Conservation (phyloP, 2,329 filamentous ascomycete species). For the Aspergillus chevalieri region DNA sequence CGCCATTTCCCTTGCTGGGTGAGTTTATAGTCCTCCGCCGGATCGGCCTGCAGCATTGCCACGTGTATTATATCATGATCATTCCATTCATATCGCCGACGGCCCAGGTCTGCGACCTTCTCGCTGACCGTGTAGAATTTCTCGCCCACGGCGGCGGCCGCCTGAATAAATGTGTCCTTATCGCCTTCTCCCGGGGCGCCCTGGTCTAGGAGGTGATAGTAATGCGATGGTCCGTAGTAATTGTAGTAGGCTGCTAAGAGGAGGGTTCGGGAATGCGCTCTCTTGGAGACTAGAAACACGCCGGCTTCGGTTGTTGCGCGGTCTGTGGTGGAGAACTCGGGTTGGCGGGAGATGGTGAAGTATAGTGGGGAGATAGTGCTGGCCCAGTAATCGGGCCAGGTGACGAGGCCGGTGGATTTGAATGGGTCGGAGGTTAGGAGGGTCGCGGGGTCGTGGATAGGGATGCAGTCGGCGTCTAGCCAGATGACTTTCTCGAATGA, state of each 20-base stretch:
- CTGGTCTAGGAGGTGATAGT: constrained; percentile 25
- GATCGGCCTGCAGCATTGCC: constrained; percentile 23
- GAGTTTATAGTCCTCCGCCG: constrained; percentile 23
- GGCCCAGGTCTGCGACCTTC: constrained; percentile 13
- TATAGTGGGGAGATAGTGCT: constrained; percentile 33
- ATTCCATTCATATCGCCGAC: constrained; percentile 6
- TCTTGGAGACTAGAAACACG: constrained; percentile 28
- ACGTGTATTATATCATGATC: constrained; percentile 9
- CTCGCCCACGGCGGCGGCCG: constrained; percentile 16
- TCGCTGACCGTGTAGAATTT: constrained; percentile 22
- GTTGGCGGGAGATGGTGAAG: constrained; percentile 35
- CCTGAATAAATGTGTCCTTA: constrained; percentile 25
- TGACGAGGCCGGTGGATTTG: constrained; percentile 45
- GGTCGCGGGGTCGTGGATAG: constrained; percentile 34
- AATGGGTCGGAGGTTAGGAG: constrained; percentile 48
- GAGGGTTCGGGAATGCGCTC: constrained; percentile 24
- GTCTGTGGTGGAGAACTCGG: constrained; percentile 21
- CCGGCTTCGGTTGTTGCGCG: constrained; percentile 31
- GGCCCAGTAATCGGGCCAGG: constrained; percentile 51
- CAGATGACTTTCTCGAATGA: constrained; percentile 52
- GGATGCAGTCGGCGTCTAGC: constrained; percentile 51
- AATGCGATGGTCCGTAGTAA: constrained; percentile 22
- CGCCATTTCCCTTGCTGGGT: constrained; percentile 16
- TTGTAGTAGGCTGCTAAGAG: constrained; percentile 32
- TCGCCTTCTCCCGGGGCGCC: constrained; percentile 22